These are phyloP conservation scores for Evernia prunastri DNA, from an alignment of 495 filamentous ascomycete genomes.

Conservation along the genomic window DNA sequence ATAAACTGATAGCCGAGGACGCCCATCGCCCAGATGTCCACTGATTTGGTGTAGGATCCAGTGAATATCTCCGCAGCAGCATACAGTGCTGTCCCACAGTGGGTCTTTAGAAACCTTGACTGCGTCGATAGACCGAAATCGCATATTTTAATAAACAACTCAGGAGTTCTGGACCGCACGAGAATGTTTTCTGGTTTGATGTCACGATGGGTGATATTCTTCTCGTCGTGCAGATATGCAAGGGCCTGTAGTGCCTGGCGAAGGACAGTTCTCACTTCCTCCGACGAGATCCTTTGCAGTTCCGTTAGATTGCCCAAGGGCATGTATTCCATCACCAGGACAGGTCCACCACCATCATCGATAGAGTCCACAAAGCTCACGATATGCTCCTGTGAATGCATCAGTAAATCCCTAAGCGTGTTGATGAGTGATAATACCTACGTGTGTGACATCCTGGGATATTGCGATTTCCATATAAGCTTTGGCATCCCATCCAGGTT, in stretches of 20 bases:
- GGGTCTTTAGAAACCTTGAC: neutral
- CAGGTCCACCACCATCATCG: constrained; percentile 3
- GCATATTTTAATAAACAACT: constrained; percentile 6
- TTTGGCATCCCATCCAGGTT: constrained; percentile 1
- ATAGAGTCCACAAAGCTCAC: constrained; percentile 9
- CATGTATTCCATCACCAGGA: constrained; percentile 11
- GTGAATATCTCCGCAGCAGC: neutral
- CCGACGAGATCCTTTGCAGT: neutral
- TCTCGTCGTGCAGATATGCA: constrained; percentile 4
- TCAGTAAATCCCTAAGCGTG: neutral
- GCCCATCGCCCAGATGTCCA: neutral
- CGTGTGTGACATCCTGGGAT: neutral
- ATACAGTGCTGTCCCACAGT: neutral
- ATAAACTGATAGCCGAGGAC: neutral
- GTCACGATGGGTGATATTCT: constrained; percentile 7
- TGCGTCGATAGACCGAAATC: neutral
- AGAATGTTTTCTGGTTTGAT: constrained; percentile 13
- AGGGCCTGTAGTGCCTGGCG: constrained; percentile 9
- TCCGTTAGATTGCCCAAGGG: constrained; percentile 6
- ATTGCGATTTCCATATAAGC: neutral
- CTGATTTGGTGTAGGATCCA: neutral
- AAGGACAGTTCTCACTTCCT: constrained; percentile 1
- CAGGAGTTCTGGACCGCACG: constrained; percentile 2
- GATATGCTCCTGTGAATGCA: constrained; percentile 2
- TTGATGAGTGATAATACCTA: constrained; percentile 5